Percentiles rank a stretch among this genome's conserved stretches.
phyloP scores from a whole-genome alignment of 768 basidiomycete genomes.

The Pholiota conissans region DNA sequence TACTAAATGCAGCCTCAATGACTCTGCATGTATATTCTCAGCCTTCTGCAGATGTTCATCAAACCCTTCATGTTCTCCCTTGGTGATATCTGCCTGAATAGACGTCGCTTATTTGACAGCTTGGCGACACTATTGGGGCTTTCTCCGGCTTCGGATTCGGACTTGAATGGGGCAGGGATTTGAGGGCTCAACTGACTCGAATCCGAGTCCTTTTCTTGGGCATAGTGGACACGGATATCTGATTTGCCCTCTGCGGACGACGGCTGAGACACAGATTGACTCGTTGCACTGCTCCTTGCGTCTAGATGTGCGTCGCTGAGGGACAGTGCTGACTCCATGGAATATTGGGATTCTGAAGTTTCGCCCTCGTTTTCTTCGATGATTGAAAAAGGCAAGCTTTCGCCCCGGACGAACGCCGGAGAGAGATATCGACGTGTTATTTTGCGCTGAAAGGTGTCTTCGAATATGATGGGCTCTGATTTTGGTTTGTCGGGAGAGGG shows the following conservation, averaged over 20 bases:
- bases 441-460: background rate
- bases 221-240: background rate
- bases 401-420: conserved; percentile 1
- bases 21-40: background rate
- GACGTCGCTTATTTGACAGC: background rate
- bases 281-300: background rate
- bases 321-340: background rate
- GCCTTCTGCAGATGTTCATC: background rate
- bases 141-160: background rate
- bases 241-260: background rate
- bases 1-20: background rate
- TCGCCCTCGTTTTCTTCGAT: conserved; percentile 4
- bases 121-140: background rate
- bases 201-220: background rate
- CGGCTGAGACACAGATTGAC: background rate
- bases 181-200: background rate
- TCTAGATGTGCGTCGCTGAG: background rate
- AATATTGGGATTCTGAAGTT: conserved; percentile 6
- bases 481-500: background rate
- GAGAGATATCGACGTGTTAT: background rate
- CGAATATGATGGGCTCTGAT: no score
- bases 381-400: conserved; percentile 6
- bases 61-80: background rate
- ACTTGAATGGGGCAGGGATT: background rate
- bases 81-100: background rate